Evolutionary conservation across 2,329 filamentous ascomycete genomes (phyloP).

Genomic region (Phyllachora maydis): DNA sequence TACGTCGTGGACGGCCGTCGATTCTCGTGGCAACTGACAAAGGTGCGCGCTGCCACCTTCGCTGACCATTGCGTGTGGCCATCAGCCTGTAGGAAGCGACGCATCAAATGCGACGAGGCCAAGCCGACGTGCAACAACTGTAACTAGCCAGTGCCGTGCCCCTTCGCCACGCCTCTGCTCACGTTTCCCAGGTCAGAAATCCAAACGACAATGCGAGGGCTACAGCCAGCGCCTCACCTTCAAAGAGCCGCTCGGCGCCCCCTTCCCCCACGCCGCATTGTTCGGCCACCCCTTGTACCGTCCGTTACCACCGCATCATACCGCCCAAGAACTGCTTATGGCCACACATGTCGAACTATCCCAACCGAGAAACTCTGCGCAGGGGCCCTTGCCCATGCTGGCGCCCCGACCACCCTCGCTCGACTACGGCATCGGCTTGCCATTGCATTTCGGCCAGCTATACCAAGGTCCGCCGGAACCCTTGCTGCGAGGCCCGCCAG

Average conservation of each 20-base stretch:
- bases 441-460: slow-evolving; percentile 9
- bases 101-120: slow-evolving; percentile 94
- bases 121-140: slow-evolving; percentile 67
- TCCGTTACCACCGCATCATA: slow-evolving; percentile 19
- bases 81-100: slow-evolving; percentile 79
- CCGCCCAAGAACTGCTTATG: too few relatives aligned
- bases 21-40: slow-evolving; percentile 7
- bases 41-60: too few relatives aligned
- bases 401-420: slow-evolving; percentile 26
- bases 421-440: slow-evolving; percentile 12
- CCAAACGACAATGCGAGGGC: slow-evolving; percentile 65
- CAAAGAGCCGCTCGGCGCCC: slow-evolving; percentile 47
- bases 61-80: too few relatives aligned
- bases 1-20: too few relatives aligned
- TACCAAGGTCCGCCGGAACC: slow-evolving; percentile 11
- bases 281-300: slow-evolving; percentile 22
- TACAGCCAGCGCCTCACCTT: slow-evolving; percentile 68
- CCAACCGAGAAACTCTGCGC: too few relatives aligned
- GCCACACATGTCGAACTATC: too few relatives aligned
- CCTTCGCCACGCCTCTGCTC: too few relatives aligned
- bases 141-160: too few relatives aligned
- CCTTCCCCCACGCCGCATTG: slow-evolving; percentile 28
- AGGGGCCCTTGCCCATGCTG: slow-evolving; percentile 19
- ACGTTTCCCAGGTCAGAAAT: too few relatives aligned
- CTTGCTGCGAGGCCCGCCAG: too few relatives aligned